Base-by-base conservation (phyloP, 768 basidiomycete genomes). In the Chalciporus chontae region DNA sequence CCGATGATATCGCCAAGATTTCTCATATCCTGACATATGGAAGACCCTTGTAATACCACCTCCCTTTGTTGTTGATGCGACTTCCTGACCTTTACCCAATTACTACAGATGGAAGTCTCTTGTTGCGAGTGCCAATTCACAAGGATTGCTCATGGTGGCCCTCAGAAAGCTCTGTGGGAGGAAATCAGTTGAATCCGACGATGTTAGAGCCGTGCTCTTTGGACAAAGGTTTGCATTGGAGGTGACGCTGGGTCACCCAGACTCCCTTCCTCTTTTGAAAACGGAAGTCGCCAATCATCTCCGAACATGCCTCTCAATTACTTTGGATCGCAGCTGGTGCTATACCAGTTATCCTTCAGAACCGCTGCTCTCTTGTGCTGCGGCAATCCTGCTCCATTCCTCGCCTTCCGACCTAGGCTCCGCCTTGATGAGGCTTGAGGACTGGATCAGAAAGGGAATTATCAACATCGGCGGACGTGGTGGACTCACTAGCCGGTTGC, bases 331-430 rank as follows among this genome's bases (percentile, higher is more conserved):
- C 13, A 34, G 41, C 13, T 48, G 59, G 50, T 39, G 40, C n/a
- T 57, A 49, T 17, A 57, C 59, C 11, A 32, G 23, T 13, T 54
- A 56, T 37, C 52, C 60, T 14, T 60, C 53, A 15, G 58, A 62
- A n/a, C 49, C 58, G 5, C 13, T 60, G 10, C 13, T 61, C 14
- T 61, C 56, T 3, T 58, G 43, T 14, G 40, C 45, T 13, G 51
- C 56, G 0, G 53, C 53, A 14, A 14, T 3, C 7, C 5, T 34
- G 10, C 26, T 54, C 9, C 55, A 60, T 8, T 2, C 0, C 32
- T 10, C n/a, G n/a, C n/a, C n/a, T n/a, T n/a, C 5, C 9, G 14
- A 32, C 37, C 44, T 4, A n/a, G 10, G 17, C 17, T 5, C 8
- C 1, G 31, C 40, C 6, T 31, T 43, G 31, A 3, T 0, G 5